Evolutionary conservation across 176 grass and related monocot species (phyloP).

Genomic region (Paspalum notatum): DNA sequence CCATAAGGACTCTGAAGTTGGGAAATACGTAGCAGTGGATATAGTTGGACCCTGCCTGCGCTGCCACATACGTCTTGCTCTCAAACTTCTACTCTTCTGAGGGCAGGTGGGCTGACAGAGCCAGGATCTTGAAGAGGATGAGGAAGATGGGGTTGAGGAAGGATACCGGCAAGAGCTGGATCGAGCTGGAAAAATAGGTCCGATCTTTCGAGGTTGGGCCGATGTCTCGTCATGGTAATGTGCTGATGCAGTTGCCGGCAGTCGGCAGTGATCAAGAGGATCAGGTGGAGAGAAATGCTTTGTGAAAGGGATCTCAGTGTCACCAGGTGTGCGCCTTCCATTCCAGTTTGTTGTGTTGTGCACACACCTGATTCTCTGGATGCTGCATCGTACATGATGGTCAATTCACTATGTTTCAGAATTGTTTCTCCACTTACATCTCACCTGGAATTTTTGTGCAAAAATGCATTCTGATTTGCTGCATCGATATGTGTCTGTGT

Average conservation of each 20-base stretch:
- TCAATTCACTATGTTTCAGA: not conserved
- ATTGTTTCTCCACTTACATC: not conserved
- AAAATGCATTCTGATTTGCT: not conserved
- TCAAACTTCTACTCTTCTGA: slow-evolving; percentile 72
- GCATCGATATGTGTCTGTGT: not conserved
- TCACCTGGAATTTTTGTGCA: not conserved
- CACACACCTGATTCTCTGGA: not conserved
- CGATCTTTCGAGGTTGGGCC: slow-evolving; percentile 45
- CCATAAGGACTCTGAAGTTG: slow-evolving; percentile 61
- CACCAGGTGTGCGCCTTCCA: not conserved
- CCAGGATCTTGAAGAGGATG: slow-evolving; percentile 69
- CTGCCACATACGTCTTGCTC: slow-evolving; percentile 70
- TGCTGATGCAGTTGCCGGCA: slow-evolving; percentile 46
- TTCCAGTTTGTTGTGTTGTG: not conserved
- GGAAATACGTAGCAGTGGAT: slow-evolving; percentile 68
- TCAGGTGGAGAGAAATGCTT: slow-evolving; percentile 36
- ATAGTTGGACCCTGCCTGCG: slow-evolving; percentile 54
- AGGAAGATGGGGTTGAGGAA: slow-evolving; percentile 67
- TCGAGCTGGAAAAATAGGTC: slow-evolving; percentile 70
- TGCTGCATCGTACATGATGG: not conserved
- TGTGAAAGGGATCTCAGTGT: slow-evolving; percentile 1
- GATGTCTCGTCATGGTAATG: slow-evolving; percentile 46
- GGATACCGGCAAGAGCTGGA: slow-evolving; percentile 89
- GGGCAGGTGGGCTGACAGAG: slow-evolving; percentile 70
- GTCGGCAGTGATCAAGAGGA: slow-evolving; percentile 51